Evolutionary conservation across 2,329 filamentous ascomycete species (phyloP).

Genomic region (Hymenoscyphus fructigenus): DNA sequence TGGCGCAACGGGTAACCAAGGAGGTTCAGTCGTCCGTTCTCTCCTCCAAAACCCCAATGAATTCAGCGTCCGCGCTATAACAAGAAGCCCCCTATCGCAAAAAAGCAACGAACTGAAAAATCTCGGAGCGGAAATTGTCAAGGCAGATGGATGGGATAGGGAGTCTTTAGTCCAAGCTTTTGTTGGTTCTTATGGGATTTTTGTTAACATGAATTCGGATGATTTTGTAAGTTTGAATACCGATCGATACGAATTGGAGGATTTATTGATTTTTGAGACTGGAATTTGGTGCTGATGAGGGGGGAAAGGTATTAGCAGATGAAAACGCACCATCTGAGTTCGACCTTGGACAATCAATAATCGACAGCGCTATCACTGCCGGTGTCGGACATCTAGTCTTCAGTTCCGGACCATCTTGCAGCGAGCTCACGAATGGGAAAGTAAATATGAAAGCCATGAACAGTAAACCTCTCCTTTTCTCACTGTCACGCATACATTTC

Average conservation of each 20-base stretch:
- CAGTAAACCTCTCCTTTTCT: background rate
- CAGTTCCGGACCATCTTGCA: background rate
- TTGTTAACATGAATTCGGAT: background rate
- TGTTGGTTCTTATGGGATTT: background rate
- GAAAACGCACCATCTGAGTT: background rate
- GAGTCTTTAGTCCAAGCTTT: background rate
- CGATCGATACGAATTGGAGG: background rate
- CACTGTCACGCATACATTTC: too few relatives aligned
- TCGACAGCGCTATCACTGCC: background rate
- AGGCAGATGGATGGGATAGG: background rate
- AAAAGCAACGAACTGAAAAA: background rate
- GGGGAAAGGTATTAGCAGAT: background rate
- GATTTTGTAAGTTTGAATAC: background rate
- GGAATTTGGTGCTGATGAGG: too few relatives aligned
- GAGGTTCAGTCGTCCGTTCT: background rate
- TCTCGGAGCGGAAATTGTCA: background rate
- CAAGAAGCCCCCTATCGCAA: background rate
- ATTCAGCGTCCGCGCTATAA: background rate
- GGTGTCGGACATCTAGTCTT: background rate
- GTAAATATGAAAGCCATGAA: constrained; percentile 3
- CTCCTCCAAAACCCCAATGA: background rate
- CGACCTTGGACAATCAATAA: background rate
- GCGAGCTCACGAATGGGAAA: background rate
- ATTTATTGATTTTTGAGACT: too few relatives aligned
- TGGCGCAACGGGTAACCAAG: background rate